A percentile compares a stretch with the other conserved stretches of the same genome.
Conservation (phyloP, 805 yeast genomes). For the Candida tibetensis region DNA sequence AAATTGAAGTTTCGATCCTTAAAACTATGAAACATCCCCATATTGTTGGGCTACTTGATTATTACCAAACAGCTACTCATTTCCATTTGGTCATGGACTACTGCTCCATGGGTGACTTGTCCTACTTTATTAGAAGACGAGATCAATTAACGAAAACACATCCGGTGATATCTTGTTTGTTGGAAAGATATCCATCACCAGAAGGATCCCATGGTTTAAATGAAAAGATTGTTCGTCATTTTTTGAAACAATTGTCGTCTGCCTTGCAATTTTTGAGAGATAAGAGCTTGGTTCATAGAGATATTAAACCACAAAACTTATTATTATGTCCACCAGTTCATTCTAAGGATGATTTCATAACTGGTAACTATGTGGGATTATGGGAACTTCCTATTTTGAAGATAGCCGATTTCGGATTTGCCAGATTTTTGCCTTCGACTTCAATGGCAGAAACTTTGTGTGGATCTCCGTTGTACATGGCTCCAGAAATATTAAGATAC, state of each 20-base stretch:
- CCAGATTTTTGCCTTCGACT: conserved; percentile 88
- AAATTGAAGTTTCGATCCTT: conserved; percentile 85
- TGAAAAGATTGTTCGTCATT: conserved; percentile 74
- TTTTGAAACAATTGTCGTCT: conserved; percentile 79
- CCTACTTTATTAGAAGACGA: conserved; percentile 78
- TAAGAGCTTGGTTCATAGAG: conserved; percentile 88
- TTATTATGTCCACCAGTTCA: conserved; percentile 79
- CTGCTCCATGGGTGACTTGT: conserved; percentile 91
- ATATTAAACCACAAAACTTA: conserved; percentile 90
- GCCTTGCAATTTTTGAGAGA: conserved; percentile 80
- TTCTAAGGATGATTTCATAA: conserved; percentile 56
- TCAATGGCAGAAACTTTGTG: conserved; percentile 96
- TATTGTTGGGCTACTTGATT: conserved; percentile 82
- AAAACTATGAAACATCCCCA: conserved; percentile 91
- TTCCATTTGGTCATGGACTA: conserved; percentile 94
- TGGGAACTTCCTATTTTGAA: conserved; percentile 89
- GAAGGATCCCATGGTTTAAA: conserved; percentile 75
- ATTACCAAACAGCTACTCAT: conserved; percentile 70
- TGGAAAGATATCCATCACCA: conserved; percentile 83
- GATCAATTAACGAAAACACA: conserved; percentile 68
- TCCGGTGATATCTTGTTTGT: conserved; percentile 73
- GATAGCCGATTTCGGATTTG: conserved; percentile 97
- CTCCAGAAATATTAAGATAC: conserved; percentile 91
- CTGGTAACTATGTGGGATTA: conserved; percentile 64
- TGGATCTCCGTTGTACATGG: conserved; percentile 98